These are phyloP conservation scores for Dunaliella primolecta DNA, from an alignment of 139 green algal species.

Conservation along the genomic window DNA sequence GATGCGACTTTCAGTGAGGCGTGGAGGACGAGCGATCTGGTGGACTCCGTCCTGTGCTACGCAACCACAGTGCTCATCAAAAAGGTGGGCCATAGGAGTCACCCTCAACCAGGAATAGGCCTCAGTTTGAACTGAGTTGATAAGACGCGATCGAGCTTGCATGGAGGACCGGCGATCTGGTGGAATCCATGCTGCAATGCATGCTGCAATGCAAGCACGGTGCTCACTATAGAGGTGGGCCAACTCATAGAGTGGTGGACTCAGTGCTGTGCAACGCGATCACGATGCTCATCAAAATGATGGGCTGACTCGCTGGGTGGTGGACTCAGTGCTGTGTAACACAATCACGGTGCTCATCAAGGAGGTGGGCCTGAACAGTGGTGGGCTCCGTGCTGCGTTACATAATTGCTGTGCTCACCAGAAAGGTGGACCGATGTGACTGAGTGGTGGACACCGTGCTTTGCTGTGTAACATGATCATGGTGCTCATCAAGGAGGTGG, in stretches of 20 bases:
- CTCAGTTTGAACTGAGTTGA: not conserved
- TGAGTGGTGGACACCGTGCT: conserved; percentile 77
- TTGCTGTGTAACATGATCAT: conserved; percentile 60
- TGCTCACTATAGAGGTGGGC: conserved; percentile 58
- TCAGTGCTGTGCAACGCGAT: conserved; percentile 58
- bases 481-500: conserved; percentile 54
- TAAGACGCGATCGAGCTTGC: not conserved
- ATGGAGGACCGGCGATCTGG: conserved; percentile 77
- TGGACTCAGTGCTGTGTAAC: conserved; percentile 78
- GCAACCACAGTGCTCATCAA: conserved; percentile 66
- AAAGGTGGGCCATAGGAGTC: conserved; percentile 23
- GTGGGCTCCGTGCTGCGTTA: conserved; percentile 68
- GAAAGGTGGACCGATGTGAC: conserved; percentile 31
- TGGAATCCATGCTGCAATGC: conserved; percentile 87
- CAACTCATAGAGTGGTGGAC: conserved; percentile 45
- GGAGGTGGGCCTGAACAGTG: conserved; percentile 45
- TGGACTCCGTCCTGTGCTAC: conserved; percentile 83
- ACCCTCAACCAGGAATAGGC: conserved; percentile 30
- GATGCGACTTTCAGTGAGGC: conserved; percentile 62
- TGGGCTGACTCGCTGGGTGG: conserved; percentile 55
- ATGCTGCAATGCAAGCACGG: conserved; percentile 65
- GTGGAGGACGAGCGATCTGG: conserved; percentile 77
- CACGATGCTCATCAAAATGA: conserved; percentile 49
- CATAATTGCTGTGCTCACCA: conserved; percentile 48
- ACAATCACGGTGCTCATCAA: conserved; percentile 59